Evolutionary conservation across 73 alveolate genomes (phyloP).

Genomic region (Paramecium sonneborni): DNA sequence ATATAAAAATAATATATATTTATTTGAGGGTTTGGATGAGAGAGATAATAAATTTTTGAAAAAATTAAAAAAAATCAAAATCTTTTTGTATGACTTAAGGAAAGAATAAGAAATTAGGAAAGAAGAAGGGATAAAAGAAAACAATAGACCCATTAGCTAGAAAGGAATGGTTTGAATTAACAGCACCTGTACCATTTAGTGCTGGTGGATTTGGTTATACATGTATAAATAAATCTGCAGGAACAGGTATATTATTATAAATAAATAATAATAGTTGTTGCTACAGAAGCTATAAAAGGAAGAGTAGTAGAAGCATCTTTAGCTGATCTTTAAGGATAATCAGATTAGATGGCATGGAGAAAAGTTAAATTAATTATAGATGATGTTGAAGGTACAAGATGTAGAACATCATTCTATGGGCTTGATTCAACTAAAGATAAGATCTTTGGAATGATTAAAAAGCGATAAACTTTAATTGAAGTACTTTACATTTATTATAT

Average conservation of each 20-base stretch:
- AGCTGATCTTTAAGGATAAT: conserved; percentile 74
- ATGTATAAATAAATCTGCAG: conserved; percentile 61
- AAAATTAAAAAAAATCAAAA: conserved; percentile 53
- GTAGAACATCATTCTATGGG: conserved; percentile 93
- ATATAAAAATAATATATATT: background rate
- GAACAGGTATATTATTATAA: conserved; percentile 44
- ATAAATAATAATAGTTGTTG: conserved; percentile 57
- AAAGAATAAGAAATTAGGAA: conserved; percentile 67
- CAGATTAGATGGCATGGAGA: conserved; percentile 71
- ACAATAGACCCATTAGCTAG: conserved; percentile 64
- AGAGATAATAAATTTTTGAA: background rate
- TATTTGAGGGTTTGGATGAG: background rate
- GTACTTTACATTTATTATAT: conserved; percentile 1
- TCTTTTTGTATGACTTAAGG: conserved; percentile 67
- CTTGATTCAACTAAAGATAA: conserved; percentile 94
- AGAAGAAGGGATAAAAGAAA: conserved; percentile 68
- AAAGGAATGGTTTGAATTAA: conserved; percentile 68
- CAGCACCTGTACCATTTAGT: conserved; percentile 65
- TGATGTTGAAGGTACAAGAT: conserved; percentile 92
- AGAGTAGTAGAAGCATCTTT: conserved; percentile 90
- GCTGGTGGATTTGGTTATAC: conserved; percentile 65
- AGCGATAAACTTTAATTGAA: conserved; percentile 95
- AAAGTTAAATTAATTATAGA: conserved; percentile 95
- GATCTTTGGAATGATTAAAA: conserved; percentile 89
- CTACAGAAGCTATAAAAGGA: conserved; percentile 91